These are phyloP conservation scores for Erodium maritimum DNA, from an alignment of 345 rosid species.

Conservation along the genomic window DNA sequence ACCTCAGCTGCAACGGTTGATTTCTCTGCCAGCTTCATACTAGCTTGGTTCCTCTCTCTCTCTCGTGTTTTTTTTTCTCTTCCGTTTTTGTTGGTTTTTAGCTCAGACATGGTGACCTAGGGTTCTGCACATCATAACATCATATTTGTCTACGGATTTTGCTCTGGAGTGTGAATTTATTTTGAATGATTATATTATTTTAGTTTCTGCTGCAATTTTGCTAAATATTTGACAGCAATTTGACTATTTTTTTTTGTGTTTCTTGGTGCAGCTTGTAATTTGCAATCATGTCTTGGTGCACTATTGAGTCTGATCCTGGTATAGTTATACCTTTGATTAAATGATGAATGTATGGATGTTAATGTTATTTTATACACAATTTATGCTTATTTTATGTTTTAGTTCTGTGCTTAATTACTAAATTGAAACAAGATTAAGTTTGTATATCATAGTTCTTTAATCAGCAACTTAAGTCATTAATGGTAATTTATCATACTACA, in stretches of 20 bases:
- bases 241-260: too few species aligned
- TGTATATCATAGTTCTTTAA: too few species aligned
- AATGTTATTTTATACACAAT: too few species aligned
- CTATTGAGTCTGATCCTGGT: constrained; percentile 98
- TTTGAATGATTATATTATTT: too few species aligned
- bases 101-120: background rate
- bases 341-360: background rate
- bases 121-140: background rate
- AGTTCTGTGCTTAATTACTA: too few species aligned
- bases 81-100: too few species aligned
- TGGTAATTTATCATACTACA: too few species aligned
- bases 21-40: background rate
- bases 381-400: background rate
- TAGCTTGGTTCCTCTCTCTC: background rate
- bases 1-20: background rate
- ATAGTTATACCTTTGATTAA: constrained; percentile 4
- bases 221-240: too few species aligned
- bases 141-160: too few species aligned
- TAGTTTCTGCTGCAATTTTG: background rate
- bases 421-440: background rate
- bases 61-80: too few species aligned
- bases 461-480: too few species aligned
- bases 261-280: constrained; percentile 5
- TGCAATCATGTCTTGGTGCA: constrained; percentile 89
- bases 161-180: too few species aligned